phyloP scores from a whole-genome alignment of 2,329 filamentous ascomycete species.

The Paraphoma chrysanthemicola region DNA sequence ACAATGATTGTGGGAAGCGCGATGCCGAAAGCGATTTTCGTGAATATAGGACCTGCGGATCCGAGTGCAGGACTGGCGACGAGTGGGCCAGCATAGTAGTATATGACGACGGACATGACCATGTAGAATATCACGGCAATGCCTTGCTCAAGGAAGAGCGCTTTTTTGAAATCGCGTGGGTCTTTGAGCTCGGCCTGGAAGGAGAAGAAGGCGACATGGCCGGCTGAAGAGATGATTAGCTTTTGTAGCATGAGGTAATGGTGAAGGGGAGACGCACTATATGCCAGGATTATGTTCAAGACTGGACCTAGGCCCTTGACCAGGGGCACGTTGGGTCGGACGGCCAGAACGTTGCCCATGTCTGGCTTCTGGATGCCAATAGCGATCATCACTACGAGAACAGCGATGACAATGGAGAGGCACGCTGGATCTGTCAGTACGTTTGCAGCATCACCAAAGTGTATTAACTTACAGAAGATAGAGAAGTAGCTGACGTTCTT shows the following conservation, averaged over 20 bases:
- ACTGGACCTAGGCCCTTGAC: conserved; percentile 37
- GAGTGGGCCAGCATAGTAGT: conserved; percentile 67
- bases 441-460: conserved; percentile 10
- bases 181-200: conserved; percentile 70
- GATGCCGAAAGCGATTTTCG: conserved; percentile 72
- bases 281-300: conserved; percentile 74
- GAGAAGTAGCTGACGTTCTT: conserved; percentile 69
- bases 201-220: conserved; percentile 73
- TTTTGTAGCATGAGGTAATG: not conserved
- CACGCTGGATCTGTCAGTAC: conserved; percentile 56
- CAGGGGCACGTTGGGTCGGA: conserved; percentile 27
- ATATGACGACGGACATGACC: conserved; percentile 71
- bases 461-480: conserved; percentile 57
- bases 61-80: conserved; percentile 72
- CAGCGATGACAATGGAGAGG: conserved; percentile 67
- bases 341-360: conserved; percentile 31
- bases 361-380: conserved; percentile 62
- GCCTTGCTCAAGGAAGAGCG: conserved; percentile 67
- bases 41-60: conserved; percentile 63
- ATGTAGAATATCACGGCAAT: conserved; percentile 69
- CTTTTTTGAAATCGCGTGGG: conserved; percentile 67
- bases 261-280: conserved; percentile 51
- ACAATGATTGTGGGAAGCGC: conserved; percentile 75
- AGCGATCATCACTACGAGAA: conserved; percentile 71
- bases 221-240: conserved; percentile 40